These are phyloP conservation scores for Pichia cabralensis DNA, from an alignment of 805 yeast species.

Conservation along the genomic window DNA sequence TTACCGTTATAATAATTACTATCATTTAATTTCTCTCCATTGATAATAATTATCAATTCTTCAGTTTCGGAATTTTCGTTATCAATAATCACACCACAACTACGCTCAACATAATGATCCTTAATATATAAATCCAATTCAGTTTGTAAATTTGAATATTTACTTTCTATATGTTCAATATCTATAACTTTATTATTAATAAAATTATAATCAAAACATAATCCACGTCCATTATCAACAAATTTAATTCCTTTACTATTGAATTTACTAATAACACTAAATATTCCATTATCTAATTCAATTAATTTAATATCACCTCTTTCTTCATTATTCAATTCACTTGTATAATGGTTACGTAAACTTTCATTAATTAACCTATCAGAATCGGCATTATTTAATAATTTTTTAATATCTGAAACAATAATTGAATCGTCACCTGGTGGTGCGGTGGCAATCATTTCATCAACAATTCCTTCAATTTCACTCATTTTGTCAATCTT, in stretches of 20 bases:
- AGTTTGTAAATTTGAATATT: conserved; percentile 11
- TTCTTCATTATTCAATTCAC: background rate
- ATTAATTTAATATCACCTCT: conserved; percentile 25
- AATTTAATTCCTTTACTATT: conserved; percentile 41
- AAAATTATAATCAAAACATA: conserved; percentile 52
- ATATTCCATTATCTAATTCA: conserved; percentile 14
- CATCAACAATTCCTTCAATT: conserved; percentile 21
- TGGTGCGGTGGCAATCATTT: conserved; percentile 41
- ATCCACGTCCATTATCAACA: conserved; percentile 40
- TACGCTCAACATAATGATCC: conserved; percentile 56
- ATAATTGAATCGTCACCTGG: conserved; percentile 39
- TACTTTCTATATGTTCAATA: conserved; percentile 29
- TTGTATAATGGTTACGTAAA: conserved; percentile 19
- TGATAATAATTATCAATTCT: conserved; percentile 37
- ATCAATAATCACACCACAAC: conserved; percentile 36
- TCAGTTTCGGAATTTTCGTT: conserved; percentile 23
- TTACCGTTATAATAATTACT: conserved; percentile 82
- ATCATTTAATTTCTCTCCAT: conserved; percentile 65
- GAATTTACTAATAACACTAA: conserved; percentile 36
- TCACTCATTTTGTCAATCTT: conserved; percentile 13
- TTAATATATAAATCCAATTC: conserved; percentile 41
- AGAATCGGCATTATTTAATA: conserved; percentile 20
- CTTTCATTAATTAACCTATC: conserved; percentile 18
- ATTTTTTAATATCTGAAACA: conserved; percentile 20
- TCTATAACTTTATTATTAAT: conserved; percentile 39